Evolutionary conservation across 2,329 filamentous ascomycete genomes (phyloP), one percentile per base, ranked within the genome.

Genomic region (Aspergillus ustus): DNA sequence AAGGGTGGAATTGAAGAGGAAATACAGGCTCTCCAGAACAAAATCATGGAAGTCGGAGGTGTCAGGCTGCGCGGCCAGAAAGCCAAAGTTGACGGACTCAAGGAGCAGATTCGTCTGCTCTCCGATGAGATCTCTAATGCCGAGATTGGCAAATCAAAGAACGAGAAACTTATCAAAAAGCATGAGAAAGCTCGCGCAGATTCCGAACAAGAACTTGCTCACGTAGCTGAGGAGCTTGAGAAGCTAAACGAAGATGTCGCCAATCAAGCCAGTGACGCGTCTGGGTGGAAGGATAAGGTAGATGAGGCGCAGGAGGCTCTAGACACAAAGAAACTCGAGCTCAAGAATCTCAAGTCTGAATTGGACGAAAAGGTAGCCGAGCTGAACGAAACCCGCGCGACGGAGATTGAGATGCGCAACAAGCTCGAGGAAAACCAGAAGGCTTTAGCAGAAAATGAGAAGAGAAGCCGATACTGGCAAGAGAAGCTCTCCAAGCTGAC

Each of bases 341-440:
- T 99, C 3, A 85, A 88, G 51, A 82, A 86, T 9, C 78, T 98
- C 59, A 99, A 98, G 80, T 82, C 86, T 4, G 91, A 97, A 70
- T 84, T 98, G 11, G 94, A 99, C 67, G 89, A 91, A 69, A 96
- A 93, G 82, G 90, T 87, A 1, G 81, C 89, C 0, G 92, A 96
- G 74, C 84, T 98, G 60, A 97, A 98, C 72, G 90, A 92, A 72
- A 96, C 91, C 0, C 87, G 94, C 9, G 93, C 92, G 0, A 83
- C 90, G 3, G 95, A 99, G 77, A 97, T 99, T 63, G 95, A 99
- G 78, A 97, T 98, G 93, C 91, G 91, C 65, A 98, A 98, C 79
- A 96, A 96, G 80, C 88, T 99, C 1, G 95, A 98, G 73, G 94
- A 98, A 73, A 95, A 94, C 75, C 91, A 97, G 67, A 99, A 99